Conservation (phyloP, 306 rosid genomes). For the Glycine soja region DNA sequence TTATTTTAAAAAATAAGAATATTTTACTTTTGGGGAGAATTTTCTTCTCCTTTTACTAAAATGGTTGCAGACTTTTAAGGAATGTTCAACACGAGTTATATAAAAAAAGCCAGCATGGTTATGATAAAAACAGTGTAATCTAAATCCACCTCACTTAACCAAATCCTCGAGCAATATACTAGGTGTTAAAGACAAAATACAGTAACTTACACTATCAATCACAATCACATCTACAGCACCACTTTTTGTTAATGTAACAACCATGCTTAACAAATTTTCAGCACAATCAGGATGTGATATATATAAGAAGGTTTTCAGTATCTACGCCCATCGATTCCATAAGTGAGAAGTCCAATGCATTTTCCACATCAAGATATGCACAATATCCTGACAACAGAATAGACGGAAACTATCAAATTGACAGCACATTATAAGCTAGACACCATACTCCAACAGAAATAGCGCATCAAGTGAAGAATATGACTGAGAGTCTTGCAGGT, state of each 20-base stretch:
- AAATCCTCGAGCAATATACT: constrained; percentile 25
- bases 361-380: constrained; percentile 90
- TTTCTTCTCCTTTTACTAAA: constrained; percentile 2
- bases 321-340: constrained; percentile 84
- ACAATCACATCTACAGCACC: constrained; percentile 88
- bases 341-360: constrained; percentile 79
- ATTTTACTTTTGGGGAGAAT: not conserved
- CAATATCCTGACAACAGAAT: constrained; percentile 73
- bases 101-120: not conserved
- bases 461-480: not conserved
- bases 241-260: constrained; percentile 79
- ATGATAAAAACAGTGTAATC: constrained; percentile 14
- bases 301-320: constrained; percentile 73
- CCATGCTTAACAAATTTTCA: constrained; percentile 79
- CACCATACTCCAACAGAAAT: constrained; percentile 7
- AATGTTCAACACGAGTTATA: constrained; percentile 16
- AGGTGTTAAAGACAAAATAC: not conserved
- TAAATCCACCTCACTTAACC: constrained; percentile 28
- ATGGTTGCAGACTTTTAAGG: not conserved
- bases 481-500: constrained; percentile 10
- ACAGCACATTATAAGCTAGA: constrained; percentile 17
- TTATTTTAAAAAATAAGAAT: too few species aligned
- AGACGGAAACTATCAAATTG: constrained; percentile 37
- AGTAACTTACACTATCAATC: constrained; percentile 83
- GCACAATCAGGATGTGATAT: constrained; percentile 75